Evolutionary conservation across 768 basidiomycete species (phyloP).

Genomic region (Auriscalpium vulgare): DNA sequence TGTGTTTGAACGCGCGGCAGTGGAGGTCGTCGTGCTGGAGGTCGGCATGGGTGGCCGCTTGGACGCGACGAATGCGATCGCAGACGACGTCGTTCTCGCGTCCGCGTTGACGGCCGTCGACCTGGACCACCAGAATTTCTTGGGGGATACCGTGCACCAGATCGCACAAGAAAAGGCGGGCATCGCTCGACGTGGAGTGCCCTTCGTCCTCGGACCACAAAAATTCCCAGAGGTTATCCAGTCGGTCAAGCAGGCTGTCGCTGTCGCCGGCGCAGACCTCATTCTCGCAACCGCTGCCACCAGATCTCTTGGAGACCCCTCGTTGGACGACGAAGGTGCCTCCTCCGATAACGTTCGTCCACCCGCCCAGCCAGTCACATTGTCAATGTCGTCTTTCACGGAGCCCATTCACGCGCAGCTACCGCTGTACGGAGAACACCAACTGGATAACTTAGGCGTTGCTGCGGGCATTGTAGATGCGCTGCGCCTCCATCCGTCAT

Average conservation of each 20-base stretch:
- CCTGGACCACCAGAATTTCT: conserved; percentile 87
- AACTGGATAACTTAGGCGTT: conserved; percentile 74
- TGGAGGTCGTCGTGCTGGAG: conserved; percentile 84
- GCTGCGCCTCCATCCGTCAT: conserved; percentile 36
- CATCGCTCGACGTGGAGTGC: conserved; percentile 57
- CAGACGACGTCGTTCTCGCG: conserved; percentile 57
- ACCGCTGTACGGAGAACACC: conserved; percentile 74
- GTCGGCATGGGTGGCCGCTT: conserved; percentile 91
- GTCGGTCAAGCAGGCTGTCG: conserved; percentile 37
- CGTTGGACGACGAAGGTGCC: conserved; percentile 26
- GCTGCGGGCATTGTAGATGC: conserved; percentile 56
- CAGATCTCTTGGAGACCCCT: conserved; percentile 26
- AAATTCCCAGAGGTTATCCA: conserved; percentile 39
- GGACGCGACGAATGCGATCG: conserved; percentile 90
- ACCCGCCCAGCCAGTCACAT: conserved; percentile 33
- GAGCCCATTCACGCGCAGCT: conserved; percentile 42
- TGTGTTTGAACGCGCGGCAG: conserved; percentile 57
- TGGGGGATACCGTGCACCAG: conserved; percentile 64
- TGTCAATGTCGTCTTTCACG: conserved; percentile 36
- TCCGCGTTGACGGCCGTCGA: conserved; percentile 85
- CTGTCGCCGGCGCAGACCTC: conserved; percentile 31
- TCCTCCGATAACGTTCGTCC: conserved; percentile 31
- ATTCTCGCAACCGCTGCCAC: conserved; percentile 25
- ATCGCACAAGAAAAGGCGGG: conserved; percentile 82
- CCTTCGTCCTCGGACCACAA: conserved; percentile 65